Evolutionary conservation across 2,329 filamentous ascomycete species (phyloP).

Genomic region (Didymella pomorum): DNA sequence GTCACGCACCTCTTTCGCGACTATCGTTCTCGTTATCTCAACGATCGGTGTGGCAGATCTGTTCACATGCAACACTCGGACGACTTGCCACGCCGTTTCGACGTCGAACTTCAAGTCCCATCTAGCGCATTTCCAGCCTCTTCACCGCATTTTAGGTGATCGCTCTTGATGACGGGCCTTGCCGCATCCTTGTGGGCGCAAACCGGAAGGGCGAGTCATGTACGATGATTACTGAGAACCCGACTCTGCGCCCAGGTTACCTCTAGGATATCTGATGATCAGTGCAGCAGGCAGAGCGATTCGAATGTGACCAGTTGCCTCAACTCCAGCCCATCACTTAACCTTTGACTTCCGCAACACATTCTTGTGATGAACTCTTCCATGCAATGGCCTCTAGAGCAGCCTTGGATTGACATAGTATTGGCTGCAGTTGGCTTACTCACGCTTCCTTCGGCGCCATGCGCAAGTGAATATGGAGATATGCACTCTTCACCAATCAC

Average conservation of each 20-base stretch:
- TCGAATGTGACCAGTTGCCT: constrained; percentile 3
- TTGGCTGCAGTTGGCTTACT: constrained; percentile 8
- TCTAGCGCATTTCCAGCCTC: constrained; percentile 9
- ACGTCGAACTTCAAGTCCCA: background rate
- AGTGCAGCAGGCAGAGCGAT: constrained; percentile 1
- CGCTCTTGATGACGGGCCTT: constrained; percentile 3
- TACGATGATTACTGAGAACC: background rate
- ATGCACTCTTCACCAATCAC: constrained; percentile 11
- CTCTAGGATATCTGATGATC: constrained; percentile 11
- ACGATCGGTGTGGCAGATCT: constrained; percentile 19
- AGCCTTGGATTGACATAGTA: constrained; percentile 8
- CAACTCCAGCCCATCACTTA: background rate
- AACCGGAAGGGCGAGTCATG: constrained; percentile 12
- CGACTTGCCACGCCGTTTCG: constrained; percentile 17
- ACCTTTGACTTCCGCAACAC: background rate
- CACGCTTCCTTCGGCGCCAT: background rate
- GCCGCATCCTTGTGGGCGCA: constrained; percentile 4
- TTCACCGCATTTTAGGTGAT: constrained; percentile 16
- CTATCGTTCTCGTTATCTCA: constrained; percentile 4
- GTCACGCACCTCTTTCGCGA: constrained; percentile 12
- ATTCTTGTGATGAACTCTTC: background rate
- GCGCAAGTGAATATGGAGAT: constrained; percentile 1
- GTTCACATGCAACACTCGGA: constrained; percentile 17
- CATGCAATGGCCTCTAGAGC: constrained; percentile 1
- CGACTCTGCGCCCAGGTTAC: constrained; percentile 1